Percentiles rank a stretch among this genome's conserved stretches.
Evolutionary conservation across 768 basidiomycete genomes (phyloP).

Genomic region (Mycena capillaripes): DNA sequence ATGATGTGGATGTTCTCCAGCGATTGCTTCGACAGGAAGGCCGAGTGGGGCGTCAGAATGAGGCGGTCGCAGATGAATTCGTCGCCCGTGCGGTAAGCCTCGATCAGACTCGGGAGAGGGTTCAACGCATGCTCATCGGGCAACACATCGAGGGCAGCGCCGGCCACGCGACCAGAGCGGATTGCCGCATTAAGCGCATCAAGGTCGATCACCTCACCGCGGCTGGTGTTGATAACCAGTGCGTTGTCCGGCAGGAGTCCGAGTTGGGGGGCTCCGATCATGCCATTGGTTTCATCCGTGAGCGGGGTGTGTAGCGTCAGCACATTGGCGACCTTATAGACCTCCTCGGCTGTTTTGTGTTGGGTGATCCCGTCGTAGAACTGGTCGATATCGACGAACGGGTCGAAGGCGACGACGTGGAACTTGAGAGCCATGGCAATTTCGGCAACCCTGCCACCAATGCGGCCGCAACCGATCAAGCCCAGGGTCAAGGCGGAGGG

Average conservation of each 20-base stretch:
- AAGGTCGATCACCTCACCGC: not conserved
- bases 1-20: not conserved
- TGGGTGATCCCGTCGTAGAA: not conserved
- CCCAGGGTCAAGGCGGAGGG: not conserved
- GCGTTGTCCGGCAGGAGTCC: not conserved
- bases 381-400: not conserved
- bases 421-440: conserved; percentile 1
- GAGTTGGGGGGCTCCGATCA: not conserved
- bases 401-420: not conserved
- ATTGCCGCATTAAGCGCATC: not conserved
- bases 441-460: not conserved
- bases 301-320: not conserved
- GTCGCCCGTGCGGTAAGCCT: not conserved
- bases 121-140: not conserved
- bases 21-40: not conserved
- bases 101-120: not conserved
- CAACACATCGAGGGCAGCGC: not conserved
- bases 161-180: not conserved
- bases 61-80: not conserved
- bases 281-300: not conserved
- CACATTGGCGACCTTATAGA: not conserved
- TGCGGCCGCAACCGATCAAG: not conserved
- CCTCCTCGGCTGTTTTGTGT: not conserved
- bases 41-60: not conserved
- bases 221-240: not conserved